These are phyloP conservation scores for Senecio squalidus DNA, from an alignment of 140 eudicot genomes.

Conservation along the genomic window DNA sequence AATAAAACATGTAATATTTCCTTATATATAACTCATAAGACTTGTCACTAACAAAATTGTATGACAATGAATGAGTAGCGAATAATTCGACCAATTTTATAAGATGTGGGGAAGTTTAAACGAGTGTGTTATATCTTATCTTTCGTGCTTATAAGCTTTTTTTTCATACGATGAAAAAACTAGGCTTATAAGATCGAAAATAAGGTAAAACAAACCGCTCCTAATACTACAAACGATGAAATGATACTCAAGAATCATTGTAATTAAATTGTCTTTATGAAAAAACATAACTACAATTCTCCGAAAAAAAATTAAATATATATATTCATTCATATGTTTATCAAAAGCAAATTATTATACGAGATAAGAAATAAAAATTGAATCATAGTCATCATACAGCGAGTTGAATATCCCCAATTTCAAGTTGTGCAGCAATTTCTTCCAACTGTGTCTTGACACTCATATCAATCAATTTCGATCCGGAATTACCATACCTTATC, in stretches of 20 bases:
- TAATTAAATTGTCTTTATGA: conserved; percentile 14
- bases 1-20: no score
- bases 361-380: conserved; percentile 6
- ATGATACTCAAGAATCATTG: conserved; percentile 8
- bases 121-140: no score
- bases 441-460: conserved; percentile 52
- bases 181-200: no score
- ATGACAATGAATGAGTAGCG: no score
- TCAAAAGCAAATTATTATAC: conserved; percentile 19
- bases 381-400: conserved; percentile 29
- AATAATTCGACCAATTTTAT: no score
- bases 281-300: conserved; percentile 24
- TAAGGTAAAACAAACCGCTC: no score
- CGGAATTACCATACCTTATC: conserved; percentile 39
- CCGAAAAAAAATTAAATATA: conserved; percentile 6
- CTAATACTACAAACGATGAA: neutral
- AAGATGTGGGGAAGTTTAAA: no score
- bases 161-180: no score
- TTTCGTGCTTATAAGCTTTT: no score
- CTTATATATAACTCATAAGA: no score
- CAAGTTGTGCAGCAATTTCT: conserved; percentile 46
- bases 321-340: conserved; percentile 19
- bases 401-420: conserved; percentile 34
- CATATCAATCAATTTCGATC: conserved; percentile 48
- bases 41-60: no score